A percentile compares a stretch with the other conserved stretches of the same genome.
These are phyloP conservation scores for Cucurbitaria berberidis DNA, from an alignment of 2,329 filamentous ascomycete genomes.

Conservation along the genomic window DNA sequence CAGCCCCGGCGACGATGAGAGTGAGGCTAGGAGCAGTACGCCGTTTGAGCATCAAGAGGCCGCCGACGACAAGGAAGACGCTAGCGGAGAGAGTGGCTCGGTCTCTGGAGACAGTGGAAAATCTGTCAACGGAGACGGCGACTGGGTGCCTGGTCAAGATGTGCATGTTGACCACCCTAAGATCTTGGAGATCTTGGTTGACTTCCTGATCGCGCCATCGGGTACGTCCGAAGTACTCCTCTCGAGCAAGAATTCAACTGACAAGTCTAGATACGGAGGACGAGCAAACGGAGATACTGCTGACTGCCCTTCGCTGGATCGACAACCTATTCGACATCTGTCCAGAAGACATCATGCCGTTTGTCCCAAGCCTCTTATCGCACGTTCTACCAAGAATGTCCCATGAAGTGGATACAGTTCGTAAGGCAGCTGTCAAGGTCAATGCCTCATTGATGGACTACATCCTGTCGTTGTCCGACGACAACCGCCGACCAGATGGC, in stretches of 20 bases:
- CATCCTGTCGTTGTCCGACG: slow-evolving; percentile 85
- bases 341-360: slow-evolving; percentile 92
- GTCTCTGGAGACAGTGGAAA: slow-evolving; percentile 46
- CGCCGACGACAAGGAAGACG: slow-evolving; percentile 60
- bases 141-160: slow-evolving; percentile 97
- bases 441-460: slow-evolving; percentile 93
- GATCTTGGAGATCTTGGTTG: slow-evolving; percentile 89
- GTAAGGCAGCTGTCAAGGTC: slow-evolving; percentile 84
- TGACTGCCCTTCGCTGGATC: slow-evolving; percentile 93
- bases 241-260: slow-evolving; percentile 23
- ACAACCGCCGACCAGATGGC: slow-evolving; percentile 51
- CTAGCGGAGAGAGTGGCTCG: slow-evolving; percentile 45
- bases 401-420: slow-evolving; percentile 86
- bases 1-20: slow-evolving; percentile 37
- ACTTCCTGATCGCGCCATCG: slow-evolving; percentile 81
- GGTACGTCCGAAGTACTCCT: slow-evolving; percentile 59
- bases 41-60: slow-evolving; percentile 49
- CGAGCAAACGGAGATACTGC: slow-evolving; percentile 70
- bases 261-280: slow-evolving; percentile 67
- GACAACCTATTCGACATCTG: slow-evolving; percentile 97
- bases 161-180: slow-evolving; percentile 92
- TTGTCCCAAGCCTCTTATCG: slow-evolving; percentile 89
- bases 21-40: slow-evolving; percentile 65
- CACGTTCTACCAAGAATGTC: slow-evolving; percentile 94
- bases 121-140: slow-evolving; percentile 71